Base-by-base conservation (phyloP, 495 filamentous ascomycete species). In the Aspergillus kassunensis region DNA sequence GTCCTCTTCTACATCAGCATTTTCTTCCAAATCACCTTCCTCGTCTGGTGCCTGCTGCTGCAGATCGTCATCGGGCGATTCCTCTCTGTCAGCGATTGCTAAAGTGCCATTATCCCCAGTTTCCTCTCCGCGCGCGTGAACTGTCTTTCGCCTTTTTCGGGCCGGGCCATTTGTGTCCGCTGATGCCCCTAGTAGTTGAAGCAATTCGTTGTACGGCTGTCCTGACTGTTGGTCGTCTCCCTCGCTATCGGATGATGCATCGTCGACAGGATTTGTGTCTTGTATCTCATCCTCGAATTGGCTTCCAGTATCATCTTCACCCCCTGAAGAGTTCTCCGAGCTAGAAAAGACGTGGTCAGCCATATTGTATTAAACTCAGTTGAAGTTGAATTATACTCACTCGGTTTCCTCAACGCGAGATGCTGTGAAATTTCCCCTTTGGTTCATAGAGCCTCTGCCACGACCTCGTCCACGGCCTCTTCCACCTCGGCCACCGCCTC, bases 91-190 rank as follows among this genome's bases (percentile, higher is more conserved):
- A 2, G 57, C 46, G 35, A 36, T 23, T 16, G 20, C 20, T 27
- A 35, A 27, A 15, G 51, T 45, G 20, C 56, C 54, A 13, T 35
- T 44, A 12, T 59, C 46, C 21, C 58, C 20, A 44, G 51, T 57
- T 24, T 49, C 53, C 12, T 60, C 53, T 6, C 55, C 39, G 5
- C 46, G 27, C 18, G 55, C 47, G 30, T 76, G 75, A 15, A 78
- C 72, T 23, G 89, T 58, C 61, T 89, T 91, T 59, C 86, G 75
- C 67, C 78, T 80, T 64, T 91, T 95, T 10, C 76, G 67, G 51
- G 71, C 78, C 45, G 82, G 82, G 39, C 72, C 77, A 16, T 74
- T 73, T 6, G 77, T 69, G 12, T 83, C 77, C 21, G 70, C 59
- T 10, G 57, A 59, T 27, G 73, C 37, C 35, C 72, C 69, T 23